Percentiles rank a stretch among this genome's conserved stretches.
phyloP scores from a whole-genome alignment of 495 filamentous ascomycete species.

The Parathielavia hyrcaniae region DNA sequence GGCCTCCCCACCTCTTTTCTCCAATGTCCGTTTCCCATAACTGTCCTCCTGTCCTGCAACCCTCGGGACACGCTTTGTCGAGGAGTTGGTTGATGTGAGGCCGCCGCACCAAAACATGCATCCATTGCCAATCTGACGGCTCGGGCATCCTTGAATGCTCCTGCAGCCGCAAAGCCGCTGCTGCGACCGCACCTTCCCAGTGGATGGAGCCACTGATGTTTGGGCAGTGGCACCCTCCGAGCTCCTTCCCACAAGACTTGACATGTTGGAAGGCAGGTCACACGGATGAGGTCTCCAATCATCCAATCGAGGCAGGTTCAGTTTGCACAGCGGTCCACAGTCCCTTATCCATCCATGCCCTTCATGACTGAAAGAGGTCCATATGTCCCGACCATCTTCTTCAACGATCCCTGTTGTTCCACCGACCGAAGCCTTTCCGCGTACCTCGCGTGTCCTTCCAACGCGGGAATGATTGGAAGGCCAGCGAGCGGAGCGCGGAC shows the following conservation, averaged over 20 bases:
- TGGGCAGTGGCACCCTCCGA: neutral
- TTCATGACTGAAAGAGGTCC: no score
- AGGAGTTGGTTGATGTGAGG: neutral
- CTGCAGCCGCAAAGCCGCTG: constrained; percentile 1
- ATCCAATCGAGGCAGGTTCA: no score
- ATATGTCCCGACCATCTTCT: no score
- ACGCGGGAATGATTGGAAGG: constrained; percentile 6
- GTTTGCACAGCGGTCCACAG: no score
- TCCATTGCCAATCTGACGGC: constrained; percentile 5
- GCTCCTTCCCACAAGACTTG: constrained; percentile 1
- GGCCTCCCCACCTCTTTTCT: constrained; percentile 9
- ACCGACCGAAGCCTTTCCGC: constrained; percentile 9
- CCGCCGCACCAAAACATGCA: constrained; percentile 3
- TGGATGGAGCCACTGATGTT: neutral
- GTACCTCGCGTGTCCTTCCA: constrained; percentile 7
- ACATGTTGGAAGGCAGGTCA: no score
- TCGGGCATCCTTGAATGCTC: neutral
- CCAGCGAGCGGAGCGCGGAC: neutral
- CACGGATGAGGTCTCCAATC: no score
- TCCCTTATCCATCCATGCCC: no score
- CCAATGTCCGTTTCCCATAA: constrained; percentile 17
- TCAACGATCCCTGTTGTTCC: neutral
- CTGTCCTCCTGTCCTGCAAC: no score
- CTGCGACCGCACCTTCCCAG: constrained; percentile 1
- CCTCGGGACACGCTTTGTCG: constrained; percentile 10